Percentiles rank a stretch among this genome's conserved stretches.
Evolutionary conservation across 306 rosid genomes (phyloP).

Genomic region (Dalbergia oliveri): DNA sequence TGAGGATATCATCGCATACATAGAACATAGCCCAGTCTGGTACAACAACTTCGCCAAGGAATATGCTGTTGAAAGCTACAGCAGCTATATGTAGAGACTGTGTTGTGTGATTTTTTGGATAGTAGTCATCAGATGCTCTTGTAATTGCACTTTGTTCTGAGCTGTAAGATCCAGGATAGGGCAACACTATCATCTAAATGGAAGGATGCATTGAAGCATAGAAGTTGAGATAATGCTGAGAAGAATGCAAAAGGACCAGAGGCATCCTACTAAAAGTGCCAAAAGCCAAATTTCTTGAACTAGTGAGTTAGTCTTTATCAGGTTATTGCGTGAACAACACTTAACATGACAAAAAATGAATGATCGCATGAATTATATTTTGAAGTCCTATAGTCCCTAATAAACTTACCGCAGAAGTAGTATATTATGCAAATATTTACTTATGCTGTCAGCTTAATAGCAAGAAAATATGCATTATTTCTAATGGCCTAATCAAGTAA

Average conservation of each 20-base stretch:
- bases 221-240: background rate
- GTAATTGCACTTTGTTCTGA: slow-evolving; percentile 40
- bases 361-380: background rate
- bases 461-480: background rate
- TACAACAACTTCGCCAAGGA: slow-evolving; percentile 37
- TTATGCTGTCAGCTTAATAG: background rate
- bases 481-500: background rate
- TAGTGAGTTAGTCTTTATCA: background rate
- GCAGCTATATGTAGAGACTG: slow-evolving; percentile 30
- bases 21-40: slow-evolving; percentile 38
- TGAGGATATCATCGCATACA: slow-evolving; percentile 26
- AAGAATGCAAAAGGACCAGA: background rate
- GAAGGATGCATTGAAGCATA: background rate
- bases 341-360: background rate
- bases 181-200: slow-evolving; percentile 19
- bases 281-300: background rate
- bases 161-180: background rate
- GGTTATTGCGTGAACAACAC: background rate
- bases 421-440: background rate
- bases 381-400: background rate
- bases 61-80: slow-evolving; percentile 41
- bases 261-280: background rate
- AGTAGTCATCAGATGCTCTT: slow-evolving; percentile 38
- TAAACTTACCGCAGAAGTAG: background rate
- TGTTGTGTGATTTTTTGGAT: slow-evolving; percentile 29